Evolutionary conservation across 1,284 basidiomycete species (phyloP).

Genomic region (Cutaneotrichosporon sp.): DNA sequence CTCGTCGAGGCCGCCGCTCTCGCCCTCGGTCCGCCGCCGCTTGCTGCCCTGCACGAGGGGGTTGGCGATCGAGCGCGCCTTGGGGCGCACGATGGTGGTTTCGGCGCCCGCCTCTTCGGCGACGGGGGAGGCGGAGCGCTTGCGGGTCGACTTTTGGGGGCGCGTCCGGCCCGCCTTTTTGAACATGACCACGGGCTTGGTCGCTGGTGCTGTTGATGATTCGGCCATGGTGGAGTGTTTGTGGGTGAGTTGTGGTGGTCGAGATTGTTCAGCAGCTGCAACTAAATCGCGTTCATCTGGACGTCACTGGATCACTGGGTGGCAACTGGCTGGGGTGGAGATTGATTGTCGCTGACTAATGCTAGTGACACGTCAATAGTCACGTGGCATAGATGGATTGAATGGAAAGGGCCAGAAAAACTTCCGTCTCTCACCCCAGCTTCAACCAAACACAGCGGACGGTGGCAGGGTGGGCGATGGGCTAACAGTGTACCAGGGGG

Average conservation of each 20-base stretch:
- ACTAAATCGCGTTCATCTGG: neutral
- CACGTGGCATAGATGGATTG: neutral
- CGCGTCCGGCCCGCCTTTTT: conserved; percentile 79
- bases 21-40: conserved; percentile 59
- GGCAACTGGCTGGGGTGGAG: neutral
- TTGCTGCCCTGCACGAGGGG: conserved; percentile 83
- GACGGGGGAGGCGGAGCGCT: conserved; percentile 67
- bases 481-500: neutral
- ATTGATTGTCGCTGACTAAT: neutral
- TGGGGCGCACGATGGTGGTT: conserved; percentile 66
- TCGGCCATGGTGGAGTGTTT: conserved; percentile 27
- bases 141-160: conserved; percentile 61
- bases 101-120: conserved; percentile 48
- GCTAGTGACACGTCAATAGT: neutral
- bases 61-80: conserved; percentile 65
- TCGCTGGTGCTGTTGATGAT: conserved; percentile 15
- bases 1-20: conserved; percentile 62
- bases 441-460: neutral
- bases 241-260: neutral
- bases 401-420: neutral
- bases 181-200: conserved; percentile 69
- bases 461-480: neutral
- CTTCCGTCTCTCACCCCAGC: neutral
- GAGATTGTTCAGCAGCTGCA: neutral
- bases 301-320: neutral